Evolutionary conservation across 371 early-diverging fungal genomes (phyloP), one percentile per base, ranked within the genome.

Genomic region (Lichtheimia ramosa): DNA sequence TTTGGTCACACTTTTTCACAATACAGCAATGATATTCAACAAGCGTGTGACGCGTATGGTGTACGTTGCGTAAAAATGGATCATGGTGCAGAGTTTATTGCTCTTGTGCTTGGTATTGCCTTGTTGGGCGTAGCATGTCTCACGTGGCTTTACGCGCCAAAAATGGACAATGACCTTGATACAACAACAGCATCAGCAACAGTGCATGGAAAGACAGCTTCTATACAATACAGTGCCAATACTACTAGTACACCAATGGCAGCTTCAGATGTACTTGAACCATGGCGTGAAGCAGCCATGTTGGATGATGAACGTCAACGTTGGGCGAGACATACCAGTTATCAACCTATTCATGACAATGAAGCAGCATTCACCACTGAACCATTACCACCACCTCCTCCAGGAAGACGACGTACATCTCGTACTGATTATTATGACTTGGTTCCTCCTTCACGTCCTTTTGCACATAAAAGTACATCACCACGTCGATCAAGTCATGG

Each of bases 41-140:
- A 51, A n/a, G 62, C 62, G n/a, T 66, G 66, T 56, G 41, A 58
- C 15, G 34, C 54, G 16, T 54, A 40, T 27, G 24, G 43, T 15
- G 21, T 8, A 21, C 28, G 56, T 20, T 76, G 76, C 53, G 63
- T 61, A 46, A 43, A 48, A 12, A 58, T 66, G 34, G 39, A 49
- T 27, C 49, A 63, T 25, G 61, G 64, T 8, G 49, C 61, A 24
- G 76, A 76, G 57, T 62, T 65, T 14, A 54, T 70, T 54, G 24
- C 73, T 3, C 59, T 76, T 54, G 58, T 56, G 13, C 49, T 66
- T 8, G 68, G 73, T 14, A 42, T 73, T 14, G 60, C 42, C 5
- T 49, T 64, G 21, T 51, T 62, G 13, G 65, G 61, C 28, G n/a
- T 70, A 0, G 57, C 61, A 13, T 51, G 62, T 3, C 70, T 68